Base-by-base conservation (phyloP, 805 yeast genomes). In the Starmerella asiatica region DNA sequence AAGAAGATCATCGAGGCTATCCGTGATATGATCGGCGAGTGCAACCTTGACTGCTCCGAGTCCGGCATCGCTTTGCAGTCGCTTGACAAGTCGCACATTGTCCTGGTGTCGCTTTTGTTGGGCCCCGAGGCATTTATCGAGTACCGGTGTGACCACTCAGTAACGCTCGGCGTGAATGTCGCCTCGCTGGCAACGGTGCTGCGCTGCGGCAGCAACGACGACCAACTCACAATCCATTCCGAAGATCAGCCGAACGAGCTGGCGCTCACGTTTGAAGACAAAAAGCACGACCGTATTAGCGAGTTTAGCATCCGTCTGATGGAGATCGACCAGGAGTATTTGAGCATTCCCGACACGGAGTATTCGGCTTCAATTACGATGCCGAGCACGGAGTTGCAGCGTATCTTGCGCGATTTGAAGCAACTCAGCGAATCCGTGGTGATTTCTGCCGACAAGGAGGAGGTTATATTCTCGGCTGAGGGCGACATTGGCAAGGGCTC, bases 1-100 rank as follows among this genome's bases (percentile, higher is more conserved):
- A 91, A 91, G 65, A 85, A 81, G 71, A 79, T 86, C 56, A 79
- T 86, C 54, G 98, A 91, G 53, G 77, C 97, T 43, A 80, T 88
- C 60, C 82, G 84, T 59, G 98, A 91, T 58, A 79, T 93, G 56
- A 95, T 91, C 47, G 83, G 82, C 55, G 71, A 86, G 53, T 91
- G 96, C 68, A 91, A 91, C 70, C 83, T 91, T 70, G 91, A 85
- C 67, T 91, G 96, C 67, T 75, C 93, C n/a, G 91, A 82, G 60
- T 73, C 76, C 47, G 98, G 98, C 51, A 79, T 91, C 55, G 79
- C 93, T 9, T 88, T 93, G 18, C 97, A 91, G 68, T 97, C 98
- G 21, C 91, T 91, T 51, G 98, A 91, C 63, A 93, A 85, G 59
- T 85, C 98, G 21, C 83, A 96, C 69, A 95, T 91, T 43, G 72